These are phyloP conservation scores for Tylopilus rubrobrunneus DNA, from an alignment of 768 basidiomycete genomes.

Conservation along the genomic window DNA sequence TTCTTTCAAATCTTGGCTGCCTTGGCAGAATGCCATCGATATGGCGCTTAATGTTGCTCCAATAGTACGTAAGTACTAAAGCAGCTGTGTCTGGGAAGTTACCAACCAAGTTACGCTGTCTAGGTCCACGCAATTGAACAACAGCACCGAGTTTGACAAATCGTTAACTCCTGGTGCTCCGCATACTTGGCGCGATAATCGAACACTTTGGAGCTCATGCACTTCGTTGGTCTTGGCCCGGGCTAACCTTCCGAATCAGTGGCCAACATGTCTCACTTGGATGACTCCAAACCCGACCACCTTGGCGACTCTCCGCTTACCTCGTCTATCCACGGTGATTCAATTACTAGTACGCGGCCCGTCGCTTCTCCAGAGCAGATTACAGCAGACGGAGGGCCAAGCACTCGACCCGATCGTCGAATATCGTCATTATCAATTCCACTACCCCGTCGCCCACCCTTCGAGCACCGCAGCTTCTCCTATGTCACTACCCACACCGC, in stretches of 20 bases:
- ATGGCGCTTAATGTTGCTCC: too few species aligned
- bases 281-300: constrained; percentile 61
- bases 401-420: constrained; percentile 10
- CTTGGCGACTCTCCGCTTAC: constrained; percentile 88
- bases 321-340: constrained; percentile 39
- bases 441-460: not conserved
- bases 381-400: constrained; percentile 8
- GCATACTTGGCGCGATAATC: not conserved
- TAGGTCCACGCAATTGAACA: not conserved
- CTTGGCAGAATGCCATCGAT: constrained; percentile 1
- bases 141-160: not conserved
- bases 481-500: not conserved
- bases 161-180: not conserved
- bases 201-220: not conserved
- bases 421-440: constrained; percentile 16
- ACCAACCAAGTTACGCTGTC: not conserved
- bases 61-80: constrained; percentile 10
- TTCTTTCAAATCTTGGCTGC: not conserved
- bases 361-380: constrained; percentile 29
- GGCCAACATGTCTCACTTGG: constrained; percentile 29
- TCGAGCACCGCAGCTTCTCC: constrained; percentile 14
- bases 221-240: not conserved
- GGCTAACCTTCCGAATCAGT: not conserved
- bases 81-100: not conserved
- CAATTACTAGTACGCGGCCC: constrained; percentile 1